A percentile compares a stretch with the other conserved stretches of the same genome.
Evolutionary conservation across 2,329 filamentous ascomycete species (phyloP).

Genomic region (Talaromyces sp.): DNA sequence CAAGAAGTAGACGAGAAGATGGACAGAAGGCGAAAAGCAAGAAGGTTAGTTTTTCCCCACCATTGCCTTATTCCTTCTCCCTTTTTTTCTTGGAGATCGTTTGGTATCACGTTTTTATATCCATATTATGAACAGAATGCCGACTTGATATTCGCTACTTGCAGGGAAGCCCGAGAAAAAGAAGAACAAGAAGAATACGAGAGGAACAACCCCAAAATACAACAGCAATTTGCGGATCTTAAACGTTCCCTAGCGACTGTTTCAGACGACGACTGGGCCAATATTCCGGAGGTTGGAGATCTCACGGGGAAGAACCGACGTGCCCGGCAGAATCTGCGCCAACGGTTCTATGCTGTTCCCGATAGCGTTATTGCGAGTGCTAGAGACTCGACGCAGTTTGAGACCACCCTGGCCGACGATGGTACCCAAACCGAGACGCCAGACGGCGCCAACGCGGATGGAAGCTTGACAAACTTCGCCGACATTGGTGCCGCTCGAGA

Average conservation of each 20-base stretch:
- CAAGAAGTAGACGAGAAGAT: conserved; percentile 95
- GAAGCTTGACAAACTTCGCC: conserved; percentile 96
- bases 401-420: conserved; percentile 83
- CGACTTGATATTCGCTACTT: conserved; percentile 58
- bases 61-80: conserved; percentile 15
- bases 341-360: conserved; percentile 91
- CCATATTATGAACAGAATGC: conserved; percentile 66
- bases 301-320: conserved; percentile 90
- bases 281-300: conserved; percentile 90
- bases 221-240: conserved; percentile 93
- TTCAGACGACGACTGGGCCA: conserved; percentile 94
- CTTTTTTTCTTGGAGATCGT: conserved; percentile 34
- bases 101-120: conserved; percentile 62
- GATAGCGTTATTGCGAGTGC: conserved; percentile 91
- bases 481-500: conserved; percentile 94
- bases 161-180: conserved; percentile 89
- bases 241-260: conserved; percentile 86
- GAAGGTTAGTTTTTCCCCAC: conserved; percentile 64
- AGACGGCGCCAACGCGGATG: conserved; percentile 55
- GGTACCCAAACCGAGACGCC: conserved; percentile 48
- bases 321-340: conserved; percentile 72
- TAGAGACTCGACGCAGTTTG: conserved; percentile 71
- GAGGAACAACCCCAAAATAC: conserved; percentile 94
- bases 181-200: conserved; percentile 93
- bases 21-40: conserved; percentile 77